A percentile compares a stretch with the other conserved stretches of the same genome.
Evolutionary conservation across 2,329 filamentous ascomycete species (phyloP).

Genomic region (Capronia americana): DNA sequence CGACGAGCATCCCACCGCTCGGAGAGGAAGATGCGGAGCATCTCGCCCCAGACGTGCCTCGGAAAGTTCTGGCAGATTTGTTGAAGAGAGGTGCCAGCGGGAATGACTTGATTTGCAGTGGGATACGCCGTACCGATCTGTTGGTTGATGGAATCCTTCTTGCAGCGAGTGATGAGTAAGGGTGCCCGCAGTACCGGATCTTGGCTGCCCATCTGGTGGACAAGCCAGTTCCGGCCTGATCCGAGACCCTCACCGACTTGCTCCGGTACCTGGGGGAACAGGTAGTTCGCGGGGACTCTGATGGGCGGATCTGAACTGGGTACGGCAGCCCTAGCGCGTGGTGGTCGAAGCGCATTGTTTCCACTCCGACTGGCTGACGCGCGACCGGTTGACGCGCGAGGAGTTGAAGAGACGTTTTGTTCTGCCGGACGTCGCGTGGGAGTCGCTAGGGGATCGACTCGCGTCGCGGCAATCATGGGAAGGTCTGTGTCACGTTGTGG

Average conservation of each 20-base stretch:
- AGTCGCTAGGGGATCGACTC: neutral
- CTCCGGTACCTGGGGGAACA: neutral
- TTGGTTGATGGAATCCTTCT: neutral
- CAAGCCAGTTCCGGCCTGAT: slow-evolving; percentile 7
- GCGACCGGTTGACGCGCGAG: neutral
- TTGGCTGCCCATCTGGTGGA: neutral
- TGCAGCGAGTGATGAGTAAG: slow-evolving; percentile 13
- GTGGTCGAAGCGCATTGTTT: neutral
- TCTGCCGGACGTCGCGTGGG: neutral
- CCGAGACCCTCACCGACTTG: slow-evolving; percentile 1
- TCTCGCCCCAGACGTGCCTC: slow-evolving; percentile 37
- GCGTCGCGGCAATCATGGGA: neutral
- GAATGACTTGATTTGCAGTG: slow-evolving; percentile 17
- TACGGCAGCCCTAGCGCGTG: neutral
- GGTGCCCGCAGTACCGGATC: slow-evolving; percentile 1
- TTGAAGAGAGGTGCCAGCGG: slow-evolving; percentile 29
- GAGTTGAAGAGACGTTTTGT: neutral
- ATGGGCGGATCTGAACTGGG: neutral
- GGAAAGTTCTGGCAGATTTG: slow-evolving; percentile 33
- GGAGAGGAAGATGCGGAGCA: slow-evolving; percentile 34
- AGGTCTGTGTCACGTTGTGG: neutral
- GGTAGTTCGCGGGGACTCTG: neutral
- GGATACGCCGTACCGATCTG: slow-evolving; percentile 12
- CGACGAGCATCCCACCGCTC: slow-evolving; percentile 32
- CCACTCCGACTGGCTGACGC: neutral